Conservation (phyloP, 129 eudicot genomes). For the Dittrichia graveolens region DNA sequence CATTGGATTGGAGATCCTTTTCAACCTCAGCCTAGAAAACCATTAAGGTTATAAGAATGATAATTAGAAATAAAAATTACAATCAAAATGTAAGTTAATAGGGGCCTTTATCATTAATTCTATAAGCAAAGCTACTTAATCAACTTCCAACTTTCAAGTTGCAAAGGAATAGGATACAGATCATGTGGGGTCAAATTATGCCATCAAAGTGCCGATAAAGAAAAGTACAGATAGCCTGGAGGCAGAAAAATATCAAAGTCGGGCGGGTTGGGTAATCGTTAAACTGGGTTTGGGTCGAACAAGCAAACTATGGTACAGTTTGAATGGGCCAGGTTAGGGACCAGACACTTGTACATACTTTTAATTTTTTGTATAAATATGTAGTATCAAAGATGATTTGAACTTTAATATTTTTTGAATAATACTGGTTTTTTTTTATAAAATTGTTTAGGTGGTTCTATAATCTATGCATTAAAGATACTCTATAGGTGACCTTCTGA, state of each 20-base stretch:
- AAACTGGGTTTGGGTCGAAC: neutral
- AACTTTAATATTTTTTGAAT: neutral
- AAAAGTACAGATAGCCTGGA: neutral
- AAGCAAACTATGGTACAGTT: neutral
- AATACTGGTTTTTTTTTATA: too few species aligned
- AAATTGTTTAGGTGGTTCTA: neutral
- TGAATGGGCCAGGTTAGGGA: neutral
- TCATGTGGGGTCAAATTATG: too few species aligned
- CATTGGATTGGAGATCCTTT: constrained; percentile 72
- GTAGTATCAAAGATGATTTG: neutral
- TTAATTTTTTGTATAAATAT: too few species aligned
- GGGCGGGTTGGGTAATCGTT: neutral
- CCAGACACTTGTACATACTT: neutral
- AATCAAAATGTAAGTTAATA: constrained; percentile 4
- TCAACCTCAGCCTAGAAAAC: constrained; percentile 82
- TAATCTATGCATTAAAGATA: neutral
- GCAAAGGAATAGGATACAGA: neutral
- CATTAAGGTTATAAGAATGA: constrained; percentile 8
- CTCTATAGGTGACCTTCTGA: neutral
- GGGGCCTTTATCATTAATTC: too few species aligned
- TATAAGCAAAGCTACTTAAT: too few species aligned
- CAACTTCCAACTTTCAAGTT: neutral
- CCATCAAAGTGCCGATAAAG: too few species aligned
- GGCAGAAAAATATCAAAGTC: constrained; percentile 6
- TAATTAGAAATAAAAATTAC: neutral